Conservation (phyloP, 805 yeast genomes). For the Saccharomycopsis selenospora region DNA sequence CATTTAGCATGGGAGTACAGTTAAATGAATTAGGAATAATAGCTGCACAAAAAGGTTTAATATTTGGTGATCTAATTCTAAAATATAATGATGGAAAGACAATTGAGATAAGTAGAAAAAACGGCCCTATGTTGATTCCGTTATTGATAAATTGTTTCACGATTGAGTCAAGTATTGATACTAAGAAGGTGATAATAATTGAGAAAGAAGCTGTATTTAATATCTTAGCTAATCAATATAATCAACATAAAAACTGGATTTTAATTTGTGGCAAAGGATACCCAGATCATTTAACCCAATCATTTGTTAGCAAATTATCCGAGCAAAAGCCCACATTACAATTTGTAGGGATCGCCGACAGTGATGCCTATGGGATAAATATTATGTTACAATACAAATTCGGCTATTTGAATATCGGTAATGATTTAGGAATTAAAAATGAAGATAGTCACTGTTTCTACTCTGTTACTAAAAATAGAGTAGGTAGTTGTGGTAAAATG, state of each 20-base stretch:
- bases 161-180: constrained; percentile 6
- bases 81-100: constrained; percentile 9
- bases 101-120: constrained; percentile 10
- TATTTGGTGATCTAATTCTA: constrained; percentile 33
- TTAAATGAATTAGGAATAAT: constrained; percentile 39
- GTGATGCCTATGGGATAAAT: constrained; percentile 59
- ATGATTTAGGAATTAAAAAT: no score
- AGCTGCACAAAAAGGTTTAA: constrained; percentile 18
- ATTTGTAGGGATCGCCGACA: constrained; percentile 47
- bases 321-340: constrained; percentile 21
- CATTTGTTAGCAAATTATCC: constrained; percentile 33
- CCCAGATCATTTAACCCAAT: constrained; percentile 52
- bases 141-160: constrained; percentile 26
- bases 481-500: constrained; percentile 17
- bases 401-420: constrained; percentile 7
- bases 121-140: constrained; percentile 34
- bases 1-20: constrained; percentile 33
- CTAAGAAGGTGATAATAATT: constrained; percentile 33
- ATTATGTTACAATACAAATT: constrained; percentile 34
- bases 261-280: constrained; percentile 63
- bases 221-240: constrained; percentile 23
- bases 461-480: not conserved
- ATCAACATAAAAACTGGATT: constrained; percentile 24
- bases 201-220: constrained; percentile 48
- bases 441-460: not conserved